Evolutionary conservation across 495 filamentous ascomycete genomes (phyloP), one percentile per base, ranked within the genome.

Genomic region (Aspergillus hancockii): DNA sequence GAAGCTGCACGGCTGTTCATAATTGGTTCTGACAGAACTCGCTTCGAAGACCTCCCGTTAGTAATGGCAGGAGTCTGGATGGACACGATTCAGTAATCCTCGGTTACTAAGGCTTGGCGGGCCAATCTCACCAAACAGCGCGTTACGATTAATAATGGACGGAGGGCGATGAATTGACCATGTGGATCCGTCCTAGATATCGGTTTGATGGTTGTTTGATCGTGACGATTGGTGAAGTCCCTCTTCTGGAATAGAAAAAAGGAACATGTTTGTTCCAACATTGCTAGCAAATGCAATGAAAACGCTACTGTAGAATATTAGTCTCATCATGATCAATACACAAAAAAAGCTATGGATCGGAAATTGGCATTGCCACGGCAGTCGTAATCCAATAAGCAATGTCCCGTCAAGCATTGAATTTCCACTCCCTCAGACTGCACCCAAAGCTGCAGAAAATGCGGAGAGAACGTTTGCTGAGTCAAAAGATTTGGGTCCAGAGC

Each of bases 401-500:
- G 40, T 14, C 21, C 34, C 3, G 32, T 43, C 25, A 28, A 28
- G 25, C 25, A 28, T 28, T 28, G 25, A 28, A 28, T 58, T 51
- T n/a, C 23, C 57, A n/a, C n/a, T n/a, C 34, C 41, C 53, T 45
- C 28, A 25, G 22, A 54, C 34, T 16, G 25, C 3, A 28, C 25
- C 25, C 25, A 7, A 16, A 53, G 1, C 19, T 43, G 45, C 32
- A 52, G 45, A 49, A 58, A 54, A 62, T 62, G 60, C 54, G 60
- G 54, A 58, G 54, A 57, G 47, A 58, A 19, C 14, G 25, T 10
- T 34, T 63, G 67, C 62, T 67, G 62, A 69, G 57, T 69, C 52
- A 66, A 67, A 50, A 50, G 63, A 61, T 38, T 58, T 52, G 43
- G 61, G 54, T 60, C 61, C 62, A 61, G 59, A 64, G 57, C 66